Conservation (phyloP, 768 basidiomycete genomes). For the Hericium rajendrae region DNA sequence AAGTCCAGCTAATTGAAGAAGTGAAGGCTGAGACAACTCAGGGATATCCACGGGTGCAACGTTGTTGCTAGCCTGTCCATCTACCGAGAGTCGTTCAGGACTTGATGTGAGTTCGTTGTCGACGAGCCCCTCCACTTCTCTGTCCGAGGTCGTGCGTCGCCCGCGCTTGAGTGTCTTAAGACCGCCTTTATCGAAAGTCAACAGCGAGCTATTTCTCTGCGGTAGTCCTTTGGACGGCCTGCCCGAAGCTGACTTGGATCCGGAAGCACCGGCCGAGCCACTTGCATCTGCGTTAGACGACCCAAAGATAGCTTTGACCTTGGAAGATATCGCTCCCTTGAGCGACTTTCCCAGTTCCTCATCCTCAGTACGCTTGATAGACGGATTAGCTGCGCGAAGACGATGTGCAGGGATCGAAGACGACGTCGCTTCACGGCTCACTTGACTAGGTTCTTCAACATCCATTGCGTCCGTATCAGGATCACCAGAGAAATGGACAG, state of each 20-base stretch:
- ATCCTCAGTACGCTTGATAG: not conserved
- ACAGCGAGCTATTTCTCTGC: not conserved
- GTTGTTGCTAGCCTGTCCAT: not conserved
- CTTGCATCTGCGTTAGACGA: too few relatives aligned
- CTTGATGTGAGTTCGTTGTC: constrained; percentile 4
- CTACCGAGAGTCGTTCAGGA: not conserved
- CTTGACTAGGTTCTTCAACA: too few relatives aligned
- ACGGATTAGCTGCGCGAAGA: not conserved
- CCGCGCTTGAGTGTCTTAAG: constrained; percentile 2
- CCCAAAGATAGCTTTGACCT: not conserved
- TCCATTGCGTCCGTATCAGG: too few relatives aligned
- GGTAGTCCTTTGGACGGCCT: not conserved
- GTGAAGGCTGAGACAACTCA: not conserved
- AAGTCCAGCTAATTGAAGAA: not conserved
- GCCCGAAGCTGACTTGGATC: not conserved
- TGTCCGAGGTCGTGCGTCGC: not conserved
- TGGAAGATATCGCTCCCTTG: not conserved
- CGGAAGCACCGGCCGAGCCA: not conserved
- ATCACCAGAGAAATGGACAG: too few relatives aligned
- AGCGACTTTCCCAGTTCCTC: not conserved
- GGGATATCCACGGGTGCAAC: not conserved
- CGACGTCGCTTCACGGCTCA: too few relatives aligned
- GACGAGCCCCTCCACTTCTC: not conserved
- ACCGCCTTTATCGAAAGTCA: not conserved
- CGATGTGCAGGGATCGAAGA: not conserved